Percentiles rank a stretch among this genome's conserved stretches.
phyloP scores from a whole-genome alignment of 2,329 filamentous ascomycete species.

The Microdochium nivale region DNA sequence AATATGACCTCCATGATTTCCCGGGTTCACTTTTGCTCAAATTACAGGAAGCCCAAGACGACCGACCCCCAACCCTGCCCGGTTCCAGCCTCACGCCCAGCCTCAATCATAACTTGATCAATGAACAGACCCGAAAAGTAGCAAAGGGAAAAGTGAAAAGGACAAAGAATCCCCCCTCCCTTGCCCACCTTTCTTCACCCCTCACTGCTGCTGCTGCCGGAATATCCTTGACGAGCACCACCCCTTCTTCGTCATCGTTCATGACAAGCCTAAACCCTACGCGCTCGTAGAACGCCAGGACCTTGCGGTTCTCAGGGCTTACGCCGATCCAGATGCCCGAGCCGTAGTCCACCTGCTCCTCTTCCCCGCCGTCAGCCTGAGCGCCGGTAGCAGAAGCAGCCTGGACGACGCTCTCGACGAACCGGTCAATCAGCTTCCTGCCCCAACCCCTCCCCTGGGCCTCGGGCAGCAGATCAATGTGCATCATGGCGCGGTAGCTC shows the following conservation, averaged over 20 bases:
- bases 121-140: too few relatives aligned
- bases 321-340: slow-evolving; percentile 35
- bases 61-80: too few relatives aligned
- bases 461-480: slow-evolving; percentile 35
- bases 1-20: too few relatives aligned
- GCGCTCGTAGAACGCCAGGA: slow-evolving; percentile 38
- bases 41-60: too few relatives aligned
- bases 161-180: too few relatives aligned
- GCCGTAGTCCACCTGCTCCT: slow-evolving; percentile 14
- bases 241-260: slow-evolving; percentile 23
- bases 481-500: slow-evolving; percentile 34
- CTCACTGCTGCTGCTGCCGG: not conserved
- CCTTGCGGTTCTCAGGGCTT: slow-evolving; percentile 35
- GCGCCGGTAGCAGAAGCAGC: not conserved
- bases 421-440: slow-evolving; percentile 27
- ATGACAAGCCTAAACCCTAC: slow-evolving; percentile 32
- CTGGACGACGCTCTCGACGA: slow-evolving; percentile 26
- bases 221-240: slow-evolving; percentile 33
- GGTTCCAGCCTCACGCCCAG: too few relatives aligned
- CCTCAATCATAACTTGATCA: too few relatives aligned
- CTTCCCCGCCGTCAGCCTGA: not conserved
- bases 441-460: slow-evolving; percentile 37
- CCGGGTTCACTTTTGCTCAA: too few relatives aligned
- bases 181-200: too few relatives aligned
- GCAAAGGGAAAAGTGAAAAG: too few relatives aligned